Base-by-base conservation (phyloP, 768 basidiomycete genomes). In the Rhodotorula babjevae region DNA sequence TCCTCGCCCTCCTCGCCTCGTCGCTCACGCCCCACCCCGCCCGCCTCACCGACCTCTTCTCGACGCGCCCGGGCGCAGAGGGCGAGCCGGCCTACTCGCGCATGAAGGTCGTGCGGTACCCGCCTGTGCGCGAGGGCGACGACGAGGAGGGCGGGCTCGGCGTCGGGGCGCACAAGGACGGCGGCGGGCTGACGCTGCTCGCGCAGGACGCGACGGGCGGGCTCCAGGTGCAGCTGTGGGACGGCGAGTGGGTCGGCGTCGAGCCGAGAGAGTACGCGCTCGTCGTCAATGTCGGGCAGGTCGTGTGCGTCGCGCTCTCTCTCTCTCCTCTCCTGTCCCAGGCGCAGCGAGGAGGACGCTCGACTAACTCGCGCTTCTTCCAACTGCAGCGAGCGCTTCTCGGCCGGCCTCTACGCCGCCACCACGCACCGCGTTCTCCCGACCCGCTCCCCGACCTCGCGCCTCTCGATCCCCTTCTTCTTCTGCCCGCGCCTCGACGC, bases 391-490 rank as follows among this genome's bases (percentile, higher is more conserved):
- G 70, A 71, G 29, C 65, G 61, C 55, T 12, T 71, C 36, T 71
- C 70, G 2, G n/a, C 33, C 36, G 53, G 56, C 16, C 65, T 61
- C 33, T 73, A 63, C 58, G 49, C 61, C 49, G 68, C 72, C 2
- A 69, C 72, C 5, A 73, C 72, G 16, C 72, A 73, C 52, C 68
- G 72, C 27, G 72, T 73, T 57, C 61, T 73, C 40, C 53, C 60
- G 23, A 68, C 65, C 15, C 12, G 33, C 21, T 33, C 61, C 23
- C 15, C 68, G 5, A 5, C 49, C 23, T 31, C 72, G 2, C 68
- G 72, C 40, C 29, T 69, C 42, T 69, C 68, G 18, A 73, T 73
- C 68, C 72, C 72, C 31, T 73, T 73, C 68, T 73, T 73, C 65
- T 69, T 62, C 72, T 69, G 42, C 56, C 72, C 72, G 0, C 46